Percentiles rank a stretch among this genome's conserved stretches.
phyloP scores from a whole-genome alignment of 2,329 filamentous ascomycete genomes.

The Ophiostoma australiae region DNA sequence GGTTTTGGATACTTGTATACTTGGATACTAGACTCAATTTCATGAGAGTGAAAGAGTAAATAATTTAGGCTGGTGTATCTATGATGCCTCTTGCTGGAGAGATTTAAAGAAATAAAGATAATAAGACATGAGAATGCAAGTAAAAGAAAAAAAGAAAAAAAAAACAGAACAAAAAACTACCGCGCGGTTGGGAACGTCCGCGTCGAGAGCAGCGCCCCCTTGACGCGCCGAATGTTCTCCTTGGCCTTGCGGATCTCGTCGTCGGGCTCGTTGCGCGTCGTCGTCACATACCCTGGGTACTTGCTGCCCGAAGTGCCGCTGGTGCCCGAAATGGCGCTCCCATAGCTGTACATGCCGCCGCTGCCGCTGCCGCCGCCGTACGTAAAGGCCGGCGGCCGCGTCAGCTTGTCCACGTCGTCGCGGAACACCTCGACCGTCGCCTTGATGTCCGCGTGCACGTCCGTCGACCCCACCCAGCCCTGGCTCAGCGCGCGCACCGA shows the following conservation, averaged over 20 bases:
- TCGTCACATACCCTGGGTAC: constrained; percentile 41
- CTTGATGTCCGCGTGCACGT: constrained; percentile 41
- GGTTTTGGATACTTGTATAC: not conserved
- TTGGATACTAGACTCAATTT: too few relatives aligned
- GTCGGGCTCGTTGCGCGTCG: constrained; percentile 49
- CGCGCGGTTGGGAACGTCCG: constrained; percentile 61
- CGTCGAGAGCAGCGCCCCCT: constrained; percentile 70
- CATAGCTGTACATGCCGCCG: constrained; percentile 34
- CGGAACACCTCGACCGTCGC: constrained; percentile 54
- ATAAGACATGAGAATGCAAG: too few relatives aligned
- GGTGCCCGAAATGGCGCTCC: constrained; percentile 28
- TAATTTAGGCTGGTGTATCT: constrained; percentile 6
- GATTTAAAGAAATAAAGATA: too few relatives aligned
- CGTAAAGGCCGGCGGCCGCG: constrained; percentile 28
- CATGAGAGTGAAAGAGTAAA: not conserved
- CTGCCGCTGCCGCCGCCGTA: constrained; percentile 41
- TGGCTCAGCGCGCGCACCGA: constrained; percentile 26
- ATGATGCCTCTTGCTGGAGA: not conserved
- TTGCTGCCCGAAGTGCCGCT: constrained; percentile 34
- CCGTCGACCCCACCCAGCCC: constrained; percentile 19
- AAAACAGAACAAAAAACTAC: constrained; percentile 14
- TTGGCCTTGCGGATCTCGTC: constrained; percentile 71
- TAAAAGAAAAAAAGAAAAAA: too few relatives aligned
- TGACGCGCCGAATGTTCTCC: constrained; percentile 71
- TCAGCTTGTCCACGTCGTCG: constrained; percentile 61